Percentiles rank a stretch among this genome's conserved stretches.
phyloP scores from a whole-genome alignment of 2,329 filamentous ascomycete genomes.

The Simplicillium sp. region DNA sequence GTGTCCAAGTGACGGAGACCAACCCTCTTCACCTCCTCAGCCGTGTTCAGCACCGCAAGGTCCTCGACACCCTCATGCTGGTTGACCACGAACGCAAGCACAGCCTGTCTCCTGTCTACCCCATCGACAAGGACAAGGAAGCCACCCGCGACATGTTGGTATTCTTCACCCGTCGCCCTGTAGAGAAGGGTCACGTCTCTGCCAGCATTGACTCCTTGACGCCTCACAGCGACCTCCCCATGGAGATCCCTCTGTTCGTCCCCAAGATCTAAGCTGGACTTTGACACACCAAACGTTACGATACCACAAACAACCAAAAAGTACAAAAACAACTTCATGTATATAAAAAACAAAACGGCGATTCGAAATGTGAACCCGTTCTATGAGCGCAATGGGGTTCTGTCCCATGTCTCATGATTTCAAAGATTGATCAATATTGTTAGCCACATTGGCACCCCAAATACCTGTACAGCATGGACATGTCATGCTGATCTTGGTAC shows the following conservation, averaged over 20 bases:
- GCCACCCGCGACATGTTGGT: constrained; percentile 19
- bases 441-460: no score
- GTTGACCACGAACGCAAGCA: constrained; percentile 18
- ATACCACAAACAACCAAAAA: no score
- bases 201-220: constrained; percentile 14
- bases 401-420: no score
- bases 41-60: constrained; percentile 14
- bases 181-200: constrained; percentile 13
- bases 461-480: no score
- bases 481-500: no score
- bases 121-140: constrained; percentile 11
- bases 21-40: constrained; percentile 11
- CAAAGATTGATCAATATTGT: no score
- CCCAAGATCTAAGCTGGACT: constrained; percentile 2
- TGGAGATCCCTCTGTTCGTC: constrained; percentile 16
- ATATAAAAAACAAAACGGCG: no score
- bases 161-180: constrained; percentile 18
- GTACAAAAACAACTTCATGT: no score
- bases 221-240: constrained; percentile 13
- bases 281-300: no score
- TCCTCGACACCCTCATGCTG: constrained; percentile 18
- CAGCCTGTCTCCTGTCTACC: constrained; percentile 14
- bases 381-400: no score
- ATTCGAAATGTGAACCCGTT: no score
- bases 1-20: constrained; percentile 12